These are phyloP conservation scores for Pythium aristosporum DNA, from an alignment of 352 stramenopile species.

Conservation along the genomic window DNA sequence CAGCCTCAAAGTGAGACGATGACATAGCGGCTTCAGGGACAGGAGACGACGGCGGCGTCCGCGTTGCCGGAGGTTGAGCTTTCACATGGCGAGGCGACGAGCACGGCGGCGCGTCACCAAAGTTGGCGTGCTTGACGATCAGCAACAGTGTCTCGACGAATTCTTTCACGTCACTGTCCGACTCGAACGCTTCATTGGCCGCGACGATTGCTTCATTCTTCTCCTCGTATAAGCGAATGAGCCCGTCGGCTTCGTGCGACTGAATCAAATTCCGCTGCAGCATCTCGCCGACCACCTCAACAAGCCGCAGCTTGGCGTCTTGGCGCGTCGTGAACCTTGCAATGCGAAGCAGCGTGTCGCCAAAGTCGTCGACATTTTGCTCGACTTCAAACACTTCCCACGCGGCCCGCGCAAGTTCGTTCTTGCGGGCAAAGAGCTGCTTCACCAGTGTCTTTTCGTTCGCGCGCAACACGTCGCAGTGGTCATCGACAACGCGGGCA, in stretches of 20 bases:
- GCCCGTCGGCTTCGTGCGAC: slow-evolving; percentile 53
- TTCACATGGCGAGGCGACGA: slow-evolving; percentile 20
- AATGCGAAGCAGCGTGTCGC: slow-evolving; percentile 52
- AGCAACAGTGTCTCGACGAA: slow-evolving; percentile 78
- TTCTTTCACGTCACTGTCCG: slow-evolving; percentile 70
- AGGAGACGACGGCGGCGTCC: slow-evolving; percentile 14
- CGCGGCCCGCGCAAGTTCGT: slow-evolving; percentile 48
- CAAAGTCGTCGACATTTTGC: slow-evolving; percentile 43
- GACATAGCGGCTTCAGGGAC: slow-evolving; percentile 12
- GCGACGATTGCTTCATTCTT: slow-evolving; percentile 74
- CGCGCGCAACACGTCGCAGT: slow-evolving; percentile 34
- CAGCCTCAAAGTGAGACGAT: slow-evolving; percentile 10
- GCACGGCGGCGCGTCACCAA: slow-evolving; percentile 35
- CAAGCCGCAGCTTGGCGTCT: slow-evolving; percentile 43
- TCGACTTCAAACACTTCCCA: slow-evolving; percentile 53
- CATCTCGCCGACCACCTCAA: slow-evolving; percentile 74
- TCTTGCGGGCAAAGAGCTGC: slow-evolving; percentile 42
- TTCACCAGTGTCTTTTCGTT: slow-evolving; percentile 43
- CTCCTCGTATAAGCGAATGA: slow-evolving; percentile 61
- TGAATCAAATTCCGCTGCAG: slow-evolving; percentile 46
- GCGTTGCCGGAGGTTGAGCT: neutral
- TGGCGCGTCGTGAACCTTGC: slow-evolving; percentile 51
- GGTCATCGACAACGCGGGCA: slow-evolving; percentile 32
- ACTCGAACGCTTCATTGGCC: slow-evolving; percentile 70
- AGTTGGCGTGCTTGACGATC: slow-evolving; percentile 78